phyloP scores from a whole-genome alignment of 179 eudicot genomes.

The Vitellaria paradoxa region DNA sequence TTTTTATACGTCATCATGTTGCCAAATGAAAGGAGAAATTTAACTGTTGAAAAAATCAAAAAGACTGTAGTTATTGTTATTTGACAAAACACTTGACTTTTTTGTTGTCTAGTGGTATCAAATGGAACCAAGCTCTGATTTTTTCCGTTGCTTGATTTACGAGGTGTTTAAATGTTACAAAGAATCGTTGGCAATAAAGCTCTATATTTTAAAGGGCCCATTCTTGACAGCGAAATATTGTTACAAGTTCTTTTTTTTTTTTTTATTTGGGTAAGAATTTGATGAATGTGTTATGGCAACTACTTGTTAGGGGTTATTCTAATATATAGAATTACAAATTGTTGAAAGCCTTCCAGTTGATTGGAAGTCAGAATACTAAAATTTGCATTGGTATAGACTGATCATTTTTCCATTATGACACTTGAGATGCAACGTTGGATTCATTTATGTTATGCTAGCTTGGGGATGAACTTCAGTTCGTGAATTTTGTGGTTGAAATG shows the following conservation, averaged over 20 bases:
- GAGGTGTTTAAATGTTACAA: neutral
- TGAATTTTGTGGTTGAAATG: neutral
- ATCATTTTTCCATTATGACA: neutral
- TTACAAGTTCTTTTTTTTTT: neutral
- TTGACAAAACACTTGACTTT: neutral
- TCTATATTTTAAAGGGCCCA: neutral
- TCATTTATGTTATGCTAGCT: neutral
- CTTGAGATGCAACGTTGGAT: neutral
- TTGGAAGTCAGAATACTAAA: neutral
- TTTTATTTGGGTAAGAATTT: neutral
- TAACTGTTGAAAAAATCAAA: too few relatives aligned
- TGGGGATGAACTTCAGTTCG: neutral
- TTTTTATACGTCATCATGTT: too few relatives aligned
- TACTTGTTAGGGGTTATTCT: neutral
- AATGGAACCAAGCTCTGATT: constrained; percentile 3
- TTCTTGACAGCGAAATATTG: neutral
- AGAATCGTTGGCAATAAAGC: neutral
- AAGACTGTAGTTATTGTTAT: too few relatives aligned
- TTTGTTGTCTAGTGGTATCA: neutral
- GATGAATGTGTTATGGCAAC: neutral
- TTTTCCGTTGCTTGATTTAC: neutral
- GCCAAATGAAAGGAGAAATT: too few relatives aligned
- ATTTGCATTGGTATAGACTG: neutral
- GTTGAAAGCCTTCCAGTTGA: neutral
- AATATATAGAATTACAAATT: too few relatives aligned